Conservation (phyloP, 2,329 filamentous ascomycete species). For the Cladophialophora exuberans region DNA sequence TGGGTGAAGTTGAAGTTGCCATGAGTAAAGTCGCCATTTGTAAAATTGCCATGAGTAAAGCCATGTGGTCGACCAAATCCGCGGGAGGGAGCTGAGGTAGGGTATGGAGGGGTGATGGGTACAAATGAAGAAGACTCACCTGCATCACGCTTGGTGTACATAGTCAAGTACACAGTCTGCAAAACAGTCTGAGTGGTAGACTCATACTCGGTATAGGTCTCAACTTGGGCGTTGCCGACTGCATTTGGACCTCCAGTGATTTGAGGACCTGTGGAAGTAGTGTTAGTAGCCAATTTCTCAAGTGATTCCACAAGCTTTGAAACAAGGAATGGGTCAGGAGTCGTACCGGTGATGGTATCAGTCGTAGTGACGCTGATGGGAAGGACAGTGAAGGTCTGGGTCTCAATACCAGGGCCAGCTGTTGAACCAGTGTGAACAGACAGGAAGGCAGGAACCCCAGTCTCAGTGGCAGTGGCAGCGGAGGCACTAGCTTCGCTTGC, state of each 20-base stretch:
- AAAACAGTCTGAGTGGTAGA: slow-evolving; percentile 24
- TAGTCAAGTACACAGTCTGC: slow-evolving; percentile 26
- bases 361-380: slow-evolving; percentile 20
- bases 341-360: slow-evolving; percentile 7
- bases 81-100: background rate
- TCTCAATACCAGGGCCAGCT: slow-evolving; percentile 26
- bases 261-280: slow-evolving; percentile 8
- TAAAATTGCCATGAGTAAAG: background rate
- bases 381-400: slow-evolving; percentile 26
- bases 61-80: no score
- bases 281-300: background rate
- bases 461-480: slow-evolving; percentile 17
- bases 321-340: background rate
- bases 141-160: slow-evolving; percentile 26
- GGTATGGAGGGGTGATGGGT: background rate
- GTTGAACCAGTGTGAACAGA: slow-evolving; percentile 26
- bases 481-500: slow-evolving; percentile 30
- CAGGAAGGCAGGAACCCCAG: slow-evolving; percentile 25
- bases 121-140: slow-evolving; percentile 18
- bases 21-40: background rate
- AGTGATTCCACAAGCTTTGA: background rate
- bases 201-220: slow-evolving; percentile 28
- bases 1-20: background rate
- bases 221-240: slow-evolving; percentile 17
- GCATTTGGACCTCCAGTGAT: slow-evolving; percentile 14